phyloP scores from a whole-genome alignment of 75 land plant genomes.

The Sequoia sempervirens region DNA sequence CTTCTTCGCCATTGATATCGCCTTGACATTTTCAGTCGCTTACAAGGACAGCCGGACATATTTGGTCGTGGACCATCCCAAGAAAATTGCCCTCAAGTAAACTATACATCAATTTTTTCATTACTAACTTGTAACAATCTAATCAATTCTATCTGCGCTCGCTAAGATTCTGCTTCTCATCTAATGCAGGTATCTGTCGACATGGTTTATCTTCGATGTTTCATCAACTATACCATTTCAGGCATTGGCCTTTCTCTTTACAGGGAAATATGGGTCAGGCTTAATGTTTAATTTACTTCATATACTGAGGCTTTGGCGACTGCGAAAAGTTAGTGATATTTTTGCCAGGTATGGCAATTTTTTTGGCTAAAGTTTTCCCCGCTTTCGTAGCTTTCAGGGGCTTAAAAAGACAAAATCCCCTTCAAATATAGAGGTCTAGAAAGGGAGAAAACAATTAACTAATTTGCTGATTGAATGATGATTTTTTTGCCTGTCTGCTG shows the following conservation, averaged over 20 bases:
- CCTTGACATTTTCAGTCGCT: conserved; percentile 62
- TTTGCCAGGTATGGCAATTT: conserved; percentile 17
- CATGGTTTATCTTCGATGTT: conserved; percentile 31
- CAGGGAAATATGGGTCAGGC: conserved; percentile 15
- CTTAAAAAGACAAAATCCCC: background rate
- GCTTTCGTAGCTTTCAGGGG: no score
- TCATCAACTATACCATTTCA: conserved; percentile 30
- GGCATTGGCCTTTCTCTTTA: conserved; percentile 13
- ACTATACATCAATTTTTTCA: background rate
- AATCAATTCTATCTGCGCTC: no score
- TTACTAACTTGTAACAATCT: background rate
- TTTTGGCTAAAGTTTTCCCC: background rate
- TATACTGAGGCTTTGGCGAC: conserved; percentile 29
- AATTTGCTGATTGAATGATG: background rate
- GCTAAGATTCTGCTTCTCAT: background rate
- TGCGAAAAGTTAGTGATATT: conserved; percentile 23
- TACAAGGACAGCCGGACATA: conserved; percentile 37
- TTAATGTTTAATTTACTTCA: conserved; percentile 15
- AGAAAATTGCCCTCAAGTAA: conserved; percentile 37
- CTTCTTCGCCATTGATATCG: conserved; percentile 60
- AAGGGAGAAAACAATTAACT: background rate
- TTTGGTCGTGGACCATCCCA: conserved; percentile 47
- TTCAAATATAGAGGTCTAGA: background rate
- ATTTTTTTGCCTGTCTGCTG: background rate
- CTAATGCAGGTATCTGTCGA: conserved; percentile 16